Evolutionary conservation across 441 rosid species (phyloP), one percentile per base, ranked within the genome.

Genomic region (Gossypium schwendimanii): DNA sequence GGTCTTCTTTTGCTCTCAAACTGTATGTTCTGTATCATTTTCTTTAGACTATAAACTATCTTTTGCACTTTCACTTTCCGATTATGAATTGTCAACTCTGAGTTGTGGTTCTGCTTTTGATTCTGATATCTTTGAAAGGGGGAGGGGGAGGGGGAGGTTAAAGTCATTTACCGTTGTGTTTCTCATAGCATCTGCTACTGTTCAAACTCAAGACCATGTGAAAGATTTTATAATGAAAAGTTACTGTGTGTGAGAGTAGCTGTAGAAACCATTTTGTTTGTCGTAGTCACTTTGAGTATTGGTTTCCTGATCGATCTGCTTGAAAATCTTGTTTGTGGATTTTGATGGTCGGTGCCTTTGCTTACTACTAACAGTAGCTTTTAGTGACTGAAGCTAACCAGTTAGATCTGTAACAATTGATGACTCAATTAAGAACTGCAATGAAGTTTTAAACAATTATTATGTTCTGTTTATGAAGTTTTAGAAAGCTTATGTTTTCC

Each of bases 301-400:
- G 26, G 11, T 36, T 39, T 36, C 0, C 28, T 4, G 2, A 18
- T 39, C 15, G 50, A 39, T 63, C 68, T 39, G 67, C 67, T 62
- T 62, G 50, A 41, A 63, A 36, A 63, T 10, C 68, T 63, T 63
- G 26, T 18, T 63, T 39, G 24, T 63, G 26, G 67, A 63, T 36
- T 63, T 63, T 36, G 26, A 18, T 11, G 67, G 41, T 39, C 9
- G 15, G 28, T 12, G 49, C 44, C 50, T 63, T 10, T 63, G 2
- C 9, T 18, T 39, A 18, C 50, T 63, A 39, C 9, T 4, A n/a
- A 39, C 3, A 39, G 50, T 36, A 36, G 17, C 67, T 36, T 36
- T 36, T 36, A 6, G 39, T 65, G 20, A 21, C 55, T 20, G 20
- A 45, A 45, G n/a, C 39, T 21, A 65, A 6, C 36, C 1, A 1